Evolutionary conservation across 345 rosid species (phyloP), one percentile per base, ranked within the genome.

Genomic region (Salix dunnii): DNA sequence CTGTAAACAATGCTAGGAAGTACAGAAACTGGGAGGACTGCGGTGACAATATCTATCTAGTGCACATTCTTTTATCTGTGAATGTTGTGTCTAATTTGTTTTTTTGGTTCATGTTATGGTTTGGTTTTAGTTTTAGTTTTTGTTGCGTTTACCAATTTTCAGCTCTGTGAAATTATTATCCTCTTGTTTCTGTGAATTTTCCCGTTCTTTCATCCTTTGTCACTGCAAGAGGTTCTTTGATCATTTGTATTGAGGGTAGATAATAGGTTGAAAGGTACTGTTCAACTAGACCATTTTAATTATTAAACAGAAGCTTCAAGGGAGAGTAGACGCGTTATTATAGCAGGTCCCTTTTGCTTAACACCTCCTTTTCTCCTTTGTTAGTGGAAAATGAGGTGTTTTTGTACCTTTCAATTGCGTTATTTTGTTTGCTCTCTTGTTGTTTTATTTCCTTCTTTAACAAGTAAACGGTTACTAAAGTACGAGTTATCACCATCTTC

Each of bases 11-110:
- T 51, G 65, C 20, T 38, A 46, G 21, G 40, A 30, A 69, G 36
- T 42, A 62, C 42, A 35, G 20, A 76, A 67, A 77, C 27, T 33
- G 38, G 30, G 71, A 71, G 67, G 71, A 66, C 74, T 71, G 43
- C 38, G 76, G 62, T 73, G 80, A 60, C 33, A 48, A 68, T 58
- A 25, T 76, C 31, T 51, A 68, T 76, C 20, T 31, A 49, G 58
- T 68, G 51, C 66, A 67, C 43, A 53, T 70, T 62, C 68, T 68
- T 80, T 69, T 46, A 16, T 27, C 46, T 5, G 35, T 28, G 8
- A 33, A 30, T 60, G 51, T 20, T 23, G 31, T 74, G 73, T 21
- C 12, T 38, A 28, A 55, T n/a, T n/a, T 27, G 12, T 51, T 63
- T 11, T 40, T 75, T 60, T n/a, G 28, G 6, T 72, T 76, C 67